Base-by-base conservation (phyloP, 2,329 filamentous ascomycete genomes). In the Coniella vitis region DNA sequence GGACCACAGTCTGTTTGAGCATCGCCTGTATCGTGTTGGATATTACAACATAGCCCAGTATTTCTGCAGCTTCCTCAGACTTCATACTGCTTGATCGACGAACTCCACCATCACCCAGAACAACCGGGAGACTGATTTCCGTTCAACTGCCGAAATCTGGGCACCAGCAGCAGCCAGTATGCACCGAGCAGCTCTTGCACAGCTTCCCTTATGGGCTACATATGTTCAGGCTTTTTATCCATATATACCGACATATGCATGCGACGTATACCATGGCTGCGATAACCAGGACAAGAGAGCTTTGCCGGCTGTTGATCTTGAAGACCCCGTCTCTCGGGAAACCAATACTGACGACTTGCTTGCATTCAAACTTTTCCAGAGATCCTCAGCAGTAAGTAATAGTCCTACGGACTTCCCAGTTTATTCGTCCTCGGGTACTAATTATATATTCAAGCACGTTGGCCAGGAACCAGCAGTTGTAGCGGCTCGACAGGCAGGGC, bases 171-270 rank as follows among this genome's bases (percentile, higher is more conserved):
- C 25, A 29, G 5, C 53, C 60, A 65, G 48, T 53, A 77, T 77
- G 74, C 66, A 66, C 54, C 58, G 65, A 43, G 55, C 59, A 38
- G 45, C 69, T 51, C 56, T 77, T 38, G 57, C 72, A 51, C 71
- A 71, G 58, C 60, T 79, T 59, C 68, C 72, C 56, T 59, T 78
- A 59, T 76, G 70, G 65, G 64, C 68, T 47, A 64, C 69, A 35
- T 61, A 66, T 43, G 66, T 66, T 47, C 61, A 69, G 45, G 76
- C 76, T 45, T 75, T 79, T 59, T 73, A 63, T 42, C 71, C 71
- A 4, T 76, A 68, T 58, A 60, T 58, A 19, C 71, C 73, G 46
- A 49, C 45, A 20, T 57, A 56, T 16, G 53, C 57, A 38, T 63
- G 60, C 41, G 45, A 62, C 44, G 60, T 63, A 31, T 57, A 59